Evolutionary conservation across 495 filamentous ascomycete genomes (phyloP).

Genomic region (Penicillium diatomitis): DNA sequence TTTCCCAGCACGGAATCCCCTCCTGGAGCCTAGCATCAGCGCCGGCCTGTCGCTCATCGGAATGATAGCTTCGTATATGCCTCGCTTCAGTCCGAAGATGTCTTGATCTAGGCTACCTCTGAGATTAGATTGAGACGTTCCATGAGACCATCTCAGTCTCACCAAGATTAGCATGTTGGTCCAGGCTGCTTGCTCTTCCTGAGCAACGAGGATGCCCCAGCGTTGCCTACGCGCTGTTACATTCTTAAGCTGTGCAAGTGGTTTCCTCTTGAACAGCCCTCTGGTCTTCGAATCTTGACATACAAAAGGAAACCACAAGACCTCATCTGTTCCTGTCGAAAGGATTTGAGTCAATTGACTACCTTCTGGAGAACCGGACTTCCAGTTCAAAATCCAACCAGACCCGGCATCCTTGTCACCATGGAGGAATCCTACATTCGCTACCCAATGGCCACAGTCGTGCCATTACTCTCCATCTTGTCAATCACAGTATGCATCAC

Average conservation of each 20-base stretch:
- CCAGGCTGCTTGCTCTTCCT: background rate
- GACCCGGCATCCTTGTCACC: background rate
- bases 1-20: background rate
- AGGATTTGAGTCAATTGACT: background rate
- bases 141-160: background rate
- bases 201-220: background rate
- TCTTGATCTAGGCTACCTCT: conserved; percentile 5
- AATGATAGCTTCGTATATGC: background rate
- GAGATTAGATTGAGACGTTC: background rate
- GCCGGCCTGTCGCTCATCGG: background rate
- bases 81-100: background rate
- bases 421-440: conserved; percentile 6
- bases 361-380: background rate
- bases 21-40: background rate
- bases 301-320: no score
- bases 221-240: background rate
- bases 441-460: conserved; percentile 26
- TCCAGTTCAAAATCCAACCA: background rate
- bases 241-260: background rate
- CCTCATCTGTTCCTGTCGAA: no score
- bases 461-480: conserved; percentile 46
- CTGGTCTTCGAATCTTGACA: background rate
- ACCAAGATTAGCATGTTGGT: background rate
- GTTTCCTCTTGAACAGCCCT: background rate
- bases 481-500: conserved; percentile 45